Conservation (phyloP, 331 rosid species). For the Quercus phellos region DNA sequence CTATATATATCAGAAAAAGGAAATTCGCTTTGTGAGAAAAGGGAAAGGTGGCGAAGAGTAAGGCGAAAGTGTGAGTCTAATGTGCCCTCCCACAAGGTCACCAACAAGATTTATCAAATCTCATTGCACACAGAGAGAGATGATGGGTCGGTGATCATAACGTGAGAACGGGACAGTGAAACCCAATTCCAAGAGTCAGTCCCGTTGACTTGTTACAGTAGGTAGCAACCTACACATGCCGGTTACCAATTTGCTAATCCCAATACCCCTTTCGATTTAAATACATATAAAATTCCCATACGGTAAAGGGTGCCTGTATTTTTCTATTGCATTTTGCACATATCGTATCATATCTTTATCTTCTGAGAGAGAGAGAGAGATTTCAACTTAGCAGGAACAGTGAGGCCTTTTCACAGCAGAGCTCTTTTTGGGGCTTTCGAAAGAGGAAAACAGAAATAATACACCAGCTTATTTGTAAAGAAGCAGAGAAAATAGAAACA, state of each 20-base stretch:
- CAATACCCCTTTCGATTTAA: conserved; percentile 27
- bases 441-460: conserved; percentile 18
- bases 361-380: not conserved
- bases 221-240: conserved; percentile 53
- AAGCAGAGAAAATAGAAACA: conserved; percentile 34
- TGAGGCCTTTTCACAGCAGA: conserved; percentile 36
- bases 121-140: conserved; percentile 3
- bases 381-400: conserved; percentile 44
- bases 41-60: conserved; percentile 34
- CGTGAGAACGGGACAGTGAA: conserved; percentile 49
- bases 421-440: conserved; percentile 27
- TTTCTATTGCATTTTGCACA: not conserved
- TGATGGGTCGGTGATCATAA: conserved; percentile 49
- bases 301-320: conserved; percentile 13
- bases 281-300: conserved; percentile 38
- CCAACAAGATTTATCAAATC: conserved; percentile 1
- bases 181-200: conserved; percentile 34
- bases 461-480: conserved; percentile 29
- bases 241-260: conserved; percentile 44
- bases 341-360: conserved; percentile 3
- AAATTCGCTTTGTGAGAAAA: conserved; percentile 27
- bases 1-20: not conserved
- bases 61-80: conserved; percentile 44
- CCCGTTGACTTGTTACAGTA: conserved; percentile 52
- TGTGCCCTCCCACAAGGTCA: not conserved